Evolutionary conservation across 495 filamentous ascomycete species (phyloP).

Genomic region (Aspergillus bertholletiae): DNA sequence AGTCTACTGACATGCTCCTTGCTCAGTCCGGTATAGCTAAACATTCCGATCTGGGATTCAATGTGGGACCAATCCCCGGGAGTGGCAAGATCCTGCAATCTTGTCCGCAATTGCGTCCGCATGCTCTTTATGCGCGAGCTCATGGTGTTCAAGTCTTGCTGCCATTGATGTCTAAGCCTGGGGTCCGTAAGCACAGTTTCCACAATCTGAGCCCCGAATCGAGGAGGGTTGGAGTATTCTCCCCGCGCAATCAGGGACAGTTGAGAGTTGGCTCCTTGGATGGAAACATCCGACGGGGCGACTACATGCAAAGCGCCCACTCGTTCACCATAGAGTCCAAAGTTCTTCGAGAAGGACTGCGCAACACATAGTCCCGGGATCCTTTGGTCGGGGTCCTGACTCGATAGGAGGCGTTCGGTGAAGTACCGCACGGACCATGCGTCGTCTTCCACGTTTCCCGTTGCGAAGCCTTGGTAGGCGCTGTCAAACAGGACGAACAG

Average conservation of each 20-base stretch:
- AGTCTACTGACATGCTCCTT: conserved; percentile 17
- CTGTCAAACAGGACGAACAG: conserved; percentile 41
- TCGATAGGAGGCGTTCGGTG: background rate
- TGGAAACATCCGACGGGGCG: background rate
- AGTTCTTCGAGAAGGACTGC: conserved; percentile 43
- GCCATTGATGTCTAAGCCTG: conserved; percentile 25
- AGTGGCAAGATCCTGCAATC: conserved; percentile 16
- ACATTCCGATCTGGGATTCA: conserved; percentile 34
- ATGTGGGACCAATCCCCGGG: conserved; percentile 29
- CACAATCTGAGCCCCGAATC: conserved; percentile 30
- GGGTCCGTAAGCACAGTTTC: conserved; percentile 23
- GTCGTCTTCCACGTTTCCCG: conserved; percentile 34
- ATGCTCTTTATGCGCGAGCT: conserved; percentile 22
- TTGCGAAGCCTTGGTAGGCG: conserved; percentile 45
- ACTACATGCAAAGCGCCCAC: conserved; percentile 31
- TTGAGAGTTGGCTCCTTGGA: conserved; percentile 8
- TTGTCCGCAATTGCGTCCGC: conserved; percentile 15
- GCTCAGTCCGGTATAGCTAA: conserved; percentile 27
- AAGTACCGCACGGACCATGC: conserved; percentile 40
- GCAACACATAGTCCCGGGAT: conserved; percentile 22
- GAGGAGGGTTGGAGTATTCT: conserved; percentile 28
- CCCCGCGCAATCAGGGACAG: conserved; percentile 21
- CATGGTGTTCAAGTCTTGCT: conserved; percentile 35
- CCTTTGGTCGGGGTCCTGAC: background rate
- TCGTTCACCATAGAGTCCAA: conserved; percentile 41